Conservation (phyloP, 2,329 filamentous ascomycete genomes). For the Nothophaeocryptopus gaeumannii region DNA sequence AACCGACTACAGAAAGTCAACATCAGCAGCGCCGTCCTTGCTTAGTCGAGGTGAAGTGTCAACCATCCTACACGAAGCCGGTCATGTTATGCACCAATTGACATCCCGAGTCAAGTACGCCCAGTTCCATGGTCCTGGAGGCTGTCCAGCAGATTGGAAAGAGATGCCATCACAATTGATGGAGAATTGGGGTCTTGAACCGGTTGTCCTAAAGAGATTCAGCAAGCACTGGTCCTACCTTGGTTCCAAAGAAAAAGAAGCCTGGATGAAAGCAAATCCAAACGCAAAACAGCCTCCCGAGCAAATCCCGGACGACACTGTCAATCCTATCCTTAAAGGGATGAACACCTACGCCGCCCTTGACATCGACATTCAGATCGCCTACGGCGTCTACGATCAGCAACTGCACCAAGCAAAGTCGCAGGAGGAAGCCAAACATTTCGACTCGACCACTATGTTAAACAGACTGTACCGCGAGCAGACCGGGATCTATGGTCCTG, state of each 20-base stretch:
- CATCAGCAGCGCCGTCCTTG: slow-evolving; percentile 2
- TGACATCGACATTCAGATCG: not conserved
- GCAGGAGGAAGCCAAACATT: slow-evolving; percentile 3
- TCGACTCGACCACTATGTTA: slow-evolving; percentile 1
- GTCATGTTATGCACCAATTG: slow-evolving; percentile 18
- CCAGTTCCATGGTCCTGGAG: slow-evolving; percentile 2
- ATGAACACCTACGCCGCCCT: not conserved
- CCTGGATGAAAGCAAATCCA: slow-evolving; percentile 5
- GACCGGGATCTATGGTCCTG: not conserved
- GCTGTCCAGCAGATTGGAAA: slow-evolving; percentile 8
- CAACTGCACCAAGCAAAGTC: slow-evolving; percentile 1
- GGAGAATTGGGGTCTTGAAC: slow-evolving; percentile 11
- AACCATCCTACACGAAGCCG: slow-evolving; percentile 13
- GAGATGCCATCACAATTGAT: slow-evolving; percentile 14
- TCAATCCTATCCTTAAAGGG: not conserved
- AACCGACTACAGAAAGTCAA: slow-evolving; percentile 7
- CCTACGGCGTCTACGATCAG: slow-evolving; percentile 1
- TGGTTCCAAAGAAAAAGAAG: not conserved
- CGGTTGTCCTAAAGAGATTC: slow-evolving; percentile 7
- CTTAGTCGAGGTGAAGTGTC: slow-evolving; percentile 1
- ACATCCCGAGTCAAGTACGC: slow-evolving; percentile 1
- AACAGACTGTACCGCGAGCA: not conserved
- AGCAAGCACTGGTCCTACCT: slow-evolving; percentile 18
- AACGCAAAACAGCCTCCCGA: slow-evolving; percentile 1
- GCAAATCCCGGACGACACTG: slow-evolving; percentile 4